These are phyloP conservation scores for Pyrenochaeta sp. DNA, from an alignment of 2,329 filamentous ascomycete genomes.

Conservation along the genomic window DNA sequence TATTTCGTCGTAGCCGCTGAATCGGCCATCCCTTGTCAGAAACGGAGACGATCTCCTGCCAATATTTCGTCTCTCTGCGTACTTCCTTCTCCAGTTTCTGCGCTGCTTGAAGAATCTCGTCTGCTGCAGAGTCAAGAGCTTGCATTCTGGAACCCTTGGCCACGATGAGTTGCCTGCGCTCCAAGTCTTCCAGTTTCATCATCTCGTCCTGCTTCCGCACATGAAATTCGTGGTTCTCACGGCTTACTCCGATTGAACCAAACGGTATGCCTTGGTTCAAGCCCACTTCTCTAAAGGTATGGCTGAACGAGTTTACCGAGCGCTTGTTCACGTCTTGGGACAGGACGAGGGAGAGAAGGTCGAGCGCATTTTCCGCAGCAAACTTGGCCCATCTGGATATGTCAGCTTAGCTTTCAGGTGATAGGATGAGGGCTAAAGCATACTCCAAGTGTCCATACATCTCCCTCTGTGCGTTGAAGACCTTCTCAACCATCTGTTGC, in stretches of 20 bases:
- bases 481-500: conserved; percentile 48
- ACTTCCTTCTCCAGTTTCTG: conserved; percentile 78
- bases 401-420: conserved; percentile 35
- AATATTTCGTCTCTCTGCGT: conserved; percentile 82
- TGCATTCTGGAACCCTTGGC: conserved; percentile 78
- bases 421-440: conserved; percentile 59
- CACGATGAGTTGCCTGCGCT: conserved; percentile 55
- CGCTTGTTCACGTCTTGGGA: conserved; percentile 39
- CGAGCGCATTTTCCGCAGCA: conserved; percentile 40
- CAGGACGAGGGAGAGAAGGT: conserved; percentile 41
- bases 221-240: conserved; percentile 27
- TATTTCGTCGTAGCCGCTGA: conserved; percentile 38
- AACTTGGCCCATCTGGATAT: conserved; percentile 37
- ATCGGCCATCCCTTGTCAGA: conserved; percentile 87
- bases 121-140: conserved; percentile 76
- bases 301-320: conserved; percentile 35
- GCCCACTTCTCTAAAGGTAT: conserved; percentile 32
- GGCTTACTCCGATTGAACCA: conserved; percentile 39
- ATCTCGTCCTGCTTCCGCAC: conserved; percentile 26
- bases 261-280: conserved; percentile 46
- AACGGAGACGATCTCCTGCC: conserved; percentile 83
- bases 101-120: conserved; percentile 75
- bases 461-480: conserved; percentile 49
- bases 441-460: conserved; percentile 53
- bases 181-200: conserved; percentile 41